Base-by-base conservation (phyloP, 768 basidiomycete species). In the Rhodotorula sphaerocarpa region DNA sequence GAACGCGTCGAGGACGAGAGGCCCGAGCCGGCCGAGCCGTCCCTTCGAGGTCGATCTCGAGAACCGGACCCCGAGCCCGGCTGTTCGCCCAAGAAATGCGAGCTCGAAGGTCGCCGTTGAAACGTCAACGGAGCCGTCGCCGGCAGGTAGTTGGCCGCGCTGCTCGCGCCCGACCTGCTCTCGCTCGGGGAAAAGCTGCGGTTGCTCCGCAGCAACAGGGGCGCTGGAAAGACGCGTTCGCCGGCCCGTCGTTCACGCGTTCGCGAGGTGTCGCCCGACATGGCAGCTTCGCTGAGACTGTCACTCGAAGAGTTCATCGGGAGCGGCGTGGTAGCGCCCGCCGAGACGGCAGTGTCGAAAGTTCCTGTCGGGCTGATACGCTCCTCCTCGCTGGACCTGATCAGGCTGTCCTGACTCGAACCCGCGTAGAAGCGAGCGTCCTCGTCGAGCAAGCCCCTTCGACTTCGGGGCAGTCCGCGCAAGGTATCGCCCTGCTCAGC, bases 141-240 rank as follows among this genome's bases (percentile, higher is more conserved):
- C 7, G 36, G 25, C 7, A 27, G 62, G 46, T 25, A 36, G 41
- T 4, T 62, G 62, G 25, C 36, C 10, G 16, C 36, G 16, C 59
- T 59, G 34, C 9, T 18, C 3, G 34, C 27, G 28, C 21, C 23
- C 6, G 23, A 23, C 7, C 31, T 16, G 48, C 57, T 20, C 4
- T 34, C 36, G 39, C 34, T 39, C 53, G 56, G 34, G 12, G 63
- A 46, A 16, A 56, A 45, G 50, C 31, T 44, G 3, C 67, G 52
- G 18, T 61, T 63, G 42, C 59, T 41, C 28, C 57, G 59, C 44
- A 69, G 63, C 5, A 59, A 34, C 4, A 69, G 54, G 15, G 67
- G 67, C 1, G 67, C 67, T 0, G 67, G 67, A 25, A 65, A 69
- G n/a, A 55, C 55, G 42, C 67, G 67, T 3, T 56, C 55, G 18